phyloP scores from a whole-genome alignment of 2,329 filamentous ascomycete species.

The Diaporthe eres region DNA sequence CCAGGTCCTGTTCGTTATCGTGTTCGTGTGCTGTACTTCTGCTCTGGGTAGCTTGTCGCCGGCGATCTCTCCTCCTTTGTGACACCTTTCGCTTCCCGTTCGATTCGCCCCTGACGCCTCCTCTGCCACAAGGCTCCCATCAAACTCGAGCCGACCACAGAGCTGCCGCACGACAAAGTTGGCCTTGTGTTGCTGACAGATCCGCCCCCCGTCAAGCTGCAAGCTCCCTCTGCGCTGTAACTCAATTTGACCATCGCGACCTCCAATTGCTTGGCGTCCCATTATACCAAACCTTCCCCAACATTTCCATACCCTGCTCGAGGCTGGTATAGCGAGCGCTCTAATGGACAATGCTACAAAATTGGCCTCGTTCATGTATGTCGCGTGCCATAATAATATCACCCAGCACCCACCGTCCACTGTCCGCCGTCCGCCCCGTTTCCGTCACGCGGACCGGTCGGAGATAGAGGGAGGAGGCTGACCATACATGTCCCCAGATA shows the following conservation, averaged over 20 bases:
- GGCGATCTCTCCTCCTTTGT: constrained; percentile 31
- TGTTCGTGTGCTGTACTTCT: background rate
- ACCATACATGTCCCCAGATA: constrained; percentile 39
- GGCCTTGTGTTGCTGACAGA: constrained; percentile 8
- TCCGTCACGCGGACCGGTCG: constrained; percentile 20
- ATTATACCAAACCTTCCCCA: constrained; percentile 23
- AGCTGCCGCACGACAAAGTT: background rate
- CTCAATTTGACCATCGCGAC: constrained; percentile 27
- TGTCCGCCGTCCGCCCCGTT: background rate
- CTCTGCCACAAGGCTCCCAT: background rate
- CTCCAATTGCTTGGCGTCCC: constrained; percentile 32
- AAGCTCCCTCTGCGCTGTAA: constrained; percentile 15
- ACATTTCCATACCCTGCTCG: constrained; percentile 30
- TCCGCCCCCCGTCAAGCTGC: constrained; percentile 13
- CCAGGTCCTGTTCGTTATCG: background rate
- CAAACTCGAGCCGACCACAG: constrained; percentile 1
- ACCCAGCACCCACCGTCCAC: background rate
- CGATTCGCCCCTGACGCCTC: constrained; percentile 9
- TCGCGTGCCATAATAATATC: constrained; percentile 8
- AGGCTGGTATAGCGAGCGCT: constrained; percentile 30
- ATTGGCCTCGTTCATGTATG: constrained; percentile 41
- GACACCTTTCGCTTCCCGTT: constrained; percentile 26
- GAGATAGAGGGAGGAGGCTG: constrained; percentile 18
- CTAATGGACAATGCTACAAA: constrained; percentile 41
- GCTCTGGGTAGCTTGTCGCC: constrained; percentile 15